A percentile compares a stretch with the other conserved stretches of the same genome.
phyloP scores from a whole-genome alignment of 768 basidiomycete species.

The Pulveroboletus sp. region DNA sequence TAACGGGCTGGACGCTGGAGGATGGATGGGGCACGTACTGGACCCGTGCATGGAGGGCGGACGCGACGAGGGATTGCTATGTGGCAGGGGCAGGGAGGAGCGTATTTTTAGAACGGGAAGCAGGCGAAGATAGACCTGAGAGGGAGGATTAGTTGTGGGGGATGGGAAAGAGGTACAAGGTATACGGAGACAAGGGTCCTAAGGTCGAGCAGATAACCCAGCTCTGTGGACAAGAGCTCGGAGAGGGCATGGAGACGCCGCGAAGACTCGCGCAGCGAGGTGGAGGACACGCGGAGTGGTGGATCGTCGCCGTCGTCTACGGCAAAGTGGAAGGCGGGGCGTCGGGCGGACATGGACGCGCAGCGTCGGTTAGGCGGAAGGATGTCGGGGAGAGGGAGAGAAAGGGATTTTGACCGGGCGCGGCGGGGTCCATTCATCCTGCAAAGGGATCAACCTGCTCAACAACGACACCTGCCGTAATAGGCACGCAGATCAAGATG shows the following conservation, averaged over 20 bases:
- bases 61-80: constrained; percentile 31
- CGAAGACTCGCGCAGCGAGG: constrained; percentile 34
- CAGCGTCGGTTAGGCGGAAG: constrained; percentile 29
- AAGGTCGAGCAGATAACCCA: constrained; percentile 77
- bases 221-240: constrained; percentile 85
- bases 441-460: constrained; percentile 2
- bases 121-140: constrained; percentile 64
- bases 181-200: constrained; percentile 69
- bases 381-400: constrained; percentile 12
- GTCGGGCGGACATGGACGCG: constrained; percentile 30
- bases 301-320: constrained; percentile 18
- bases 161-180: constrained; percentile 20
- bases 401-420: constrained; percentile 24
- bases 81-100: constrained; percentile 13
- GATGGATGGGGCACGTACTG: constrained; percentile 23
- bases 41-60: constrained; percentile 39
- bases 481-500: not conserved
- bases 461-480: constrained; percentile 10
- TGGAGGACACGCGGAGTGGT: not conserved
- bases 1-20: constrained; percentile 8
- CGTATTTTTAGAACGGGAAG: constrained; percentile 47
- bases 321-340: constrained; percentile 16
- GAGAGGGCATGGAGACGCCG: constrained; percentile 72
- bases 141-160: not conserved
- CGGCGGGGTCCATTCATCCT: not conserved